Conservation (phyloP, 1,284 basidiomycete genomes). For the Anthracocystis panici-leucophaei region DNA sequence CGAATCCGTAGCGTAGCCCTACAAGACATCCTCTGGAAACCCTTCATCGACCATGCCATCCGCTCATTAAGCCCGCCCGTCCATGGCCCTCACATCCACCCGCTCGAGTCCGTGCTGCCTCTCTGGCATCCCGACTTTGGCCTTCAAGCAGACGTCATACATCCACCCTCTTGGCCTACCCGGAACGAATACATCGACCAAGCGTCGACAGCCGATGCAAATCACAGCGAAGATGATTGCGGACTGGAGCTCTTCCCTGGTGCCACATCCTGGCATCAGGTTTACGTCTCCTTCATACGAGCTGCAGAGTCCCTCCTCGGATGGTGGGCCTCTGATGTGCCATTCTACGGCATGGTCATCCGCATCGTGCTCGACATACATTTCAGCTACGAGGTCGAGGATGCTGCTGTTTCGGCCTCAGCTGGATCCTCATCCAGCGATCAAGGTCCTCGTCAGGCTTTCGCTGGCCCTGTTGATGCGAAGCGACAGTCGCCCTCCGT, state of each 20-base stretch:
- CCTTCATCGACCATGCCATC: slow-evolving; percentile 26
- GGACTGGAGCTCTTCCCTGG: slow-evolving; percentile 17
- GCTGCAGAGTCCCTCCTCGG: slow-evolving; percentile 36
- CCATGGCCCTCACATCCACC: slow-evolving; percentile 18
- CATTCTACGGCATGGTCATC: slow-evolving; percentile 46
- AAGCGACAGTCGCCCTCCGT: slow-evolving; percentile 26
- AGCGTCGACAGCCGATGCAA: neutral
- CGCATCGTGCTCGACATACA: slow-evolving; percentile 40
- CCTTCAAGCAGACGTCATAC: slow-evolving; percentile 26
- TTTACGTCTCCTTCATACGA: slow-evolving; percentile 38
- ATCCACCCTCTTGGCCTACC: slow-evolving; percentile 37
- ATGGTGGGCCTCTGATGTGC: slow-evolving; percentile 53
- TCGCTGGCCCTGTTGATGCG: neutral
- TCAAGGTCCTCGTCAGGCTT: neutral
- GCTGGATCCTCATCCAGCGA: neutral
- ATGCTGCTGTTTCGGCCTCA: neutral
- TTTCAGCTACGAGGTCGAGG: slow-evolving; percentile 13
- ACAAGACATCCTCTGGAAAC: slow-evolving; percentile 42
- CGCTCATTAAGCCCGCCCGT: slow-evolving; percentile 32
- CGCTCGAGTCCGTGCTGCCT: slow-evolving; percentile 29
- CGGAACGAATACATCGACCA: slow-evolving; percentile 12
- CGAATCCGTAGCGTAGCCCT: slow-evolving; percentile 26
- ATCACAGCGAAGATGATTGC: neutral
- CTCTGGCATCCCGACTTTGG: slow-evolving; percentile 49
- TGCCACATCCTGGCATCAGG: slow-evolving; percentile 36